phyloP scores from a whole-genome alignment of 2,329 filamentous ascomycete species.

The Fusarium sp. region DNA sequence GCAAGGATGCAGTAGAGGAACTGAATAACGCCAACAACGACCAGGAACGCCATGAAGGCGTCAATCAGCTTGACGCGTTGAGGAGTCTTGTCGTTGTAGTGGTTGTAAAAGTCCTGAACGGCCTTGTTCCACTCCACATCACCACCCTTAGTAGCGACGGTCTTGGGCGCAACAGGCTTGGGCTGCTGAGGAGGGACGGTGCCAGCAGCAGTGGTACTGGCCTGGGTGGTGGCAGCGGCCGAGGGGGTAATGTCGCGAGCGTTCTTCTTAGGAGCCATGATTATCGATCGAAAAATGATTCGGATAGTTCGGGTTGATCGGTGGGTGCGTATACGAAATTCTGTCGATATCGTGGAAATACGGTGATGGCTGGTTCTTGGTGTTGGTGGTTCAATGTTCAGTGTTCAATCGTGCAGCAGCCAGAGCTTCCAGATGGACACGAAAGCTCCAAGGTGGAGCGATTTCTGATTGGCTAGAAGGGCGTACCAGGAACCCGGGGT shows the following conservation, averaged over 20 bases:
- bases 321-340: slow-evolving; percentile 19
- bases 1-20: slow-evolving; percentile 93
- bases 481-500: slow-evolving; percentile 22
- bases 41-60: slow-evolving; percentile 89
- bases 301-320: slow-evolving; percentile 10
- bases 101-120: slow-evolving; percentile 77
- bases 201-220: slow-evolving; percentile 49
- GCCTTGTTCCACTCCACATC: slow-evolving; percentile 70
- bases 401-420: slow-evolving; percentile 24
- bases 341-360: slow-evolving; percentile 7
- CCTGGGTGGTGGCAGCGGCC: slow-evolving; percentile 52
- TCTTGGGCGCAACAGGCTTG: slow-evolving; percentile 46
- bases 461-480: slow-evolving; percentile 52
- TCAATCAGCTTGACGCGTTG: slow-evolving; percentile 95
- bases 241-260: slow-evolving; percentile 54
- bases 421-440: slow-evolving; percentile 54
- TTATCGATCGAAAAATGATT: slow-evolving; percentile 4
- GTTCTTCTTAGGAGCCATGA: slow-evolving; percentile 69
- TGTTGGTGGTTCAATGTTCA: slow-evolving; percentile 34
- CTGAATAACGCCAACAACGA: slow-evolving; percentile 88
- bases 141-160: slow-evolving; percentile 28
- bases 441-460: slow-evolving; percentile 54
- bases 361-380: slow-evolving; percentile 24
- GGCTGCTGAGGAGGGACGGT: slow-evolving; percentile 47
- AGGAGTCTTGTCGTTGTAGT: slow-evolving; percentile 86